Evolutionary conservation across 2,329 filamentous ascomycete species (phyloP).

Genomic region (Laburnicola sp.): DNA sequence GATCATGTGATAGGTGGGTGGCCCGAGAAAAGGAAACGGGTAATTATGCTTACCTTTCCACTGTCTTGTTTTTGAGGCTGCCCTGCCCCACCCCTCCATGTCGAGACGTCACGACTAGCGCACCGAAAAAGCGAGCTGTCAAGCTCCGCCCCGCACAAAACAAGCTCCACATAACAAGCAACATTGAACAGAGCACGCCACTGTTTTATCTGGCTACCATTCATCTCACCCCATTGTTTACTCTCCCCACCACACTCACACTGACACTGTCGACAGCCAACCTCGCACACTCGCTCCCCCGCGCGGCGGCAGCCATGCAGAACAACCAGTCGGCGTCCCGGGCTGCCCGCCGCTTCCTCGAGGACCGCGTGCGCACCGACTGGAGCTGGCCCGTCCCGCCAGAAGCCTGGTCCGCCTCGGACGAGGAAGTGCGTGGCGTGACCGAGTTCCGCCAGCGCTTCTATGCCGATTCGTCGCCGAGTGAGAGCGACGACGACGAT

Average conservation of each 20-base stretch:
- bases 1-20: no score
- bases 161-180: constrained; percentile 10
- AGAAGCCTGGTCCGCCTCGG: constrained; percentile 37
- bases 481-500: constrained; percentile 22
- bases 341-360: constrained; percentile 48
- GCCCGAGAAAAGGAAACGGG: no score
- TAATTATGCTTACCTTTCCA: no score
- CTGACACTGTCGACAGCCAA: neutral
- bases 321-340: constrained; percentile 49
- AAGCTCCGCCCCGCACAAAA: no score
- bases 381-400: constrained; percentile 49
- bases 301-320: constrained; percentile 31
- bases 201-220: neutral
- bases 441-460: constrained; percentile 49
- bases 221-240: no score
- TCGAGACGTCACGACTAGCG: no score
- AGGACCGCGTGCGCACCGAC: constrained; percentile 49
- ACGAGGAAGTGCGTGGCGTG: constrained; percentile 39
- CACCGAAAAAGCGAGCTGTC: no score
- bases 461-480: constrained; percentile 43
- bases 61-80: no score
- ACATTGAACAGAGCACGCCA: constrained; percentile 1
- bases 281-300: neutral
- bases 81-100: no score
- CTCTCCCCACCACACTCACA: neutral